Base-by-base conservation (phyloP, 805 yeast species). In the Candida anglica region DNA sequence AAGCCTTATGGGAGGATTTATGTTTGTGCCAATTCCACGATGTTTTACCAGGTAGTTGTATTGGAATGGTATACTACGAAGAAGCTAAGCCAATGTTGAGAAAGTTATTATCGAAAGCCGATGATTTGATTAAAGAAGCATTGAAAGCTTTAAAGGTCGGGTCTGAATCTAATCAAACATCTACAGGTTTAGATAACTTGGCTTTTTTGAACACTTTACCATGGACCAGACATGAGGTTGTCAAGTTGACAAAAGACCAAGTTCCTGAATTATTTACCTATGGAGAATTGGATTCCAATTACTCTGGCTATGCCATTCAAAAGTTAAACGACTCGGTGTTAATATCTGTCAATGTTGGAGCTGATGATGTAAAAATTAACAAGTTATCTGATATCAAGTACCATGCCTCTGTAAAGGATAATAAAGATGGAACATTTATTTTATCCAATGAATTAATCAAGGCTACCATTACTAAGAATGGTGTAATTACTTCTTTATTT, bases 1-100 rank as follows among this genome's bases (percentile, higher is more conserved):
- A 80, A 41, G 69, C 62, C 2, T 57, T 91, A 40, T 91, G 98
- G 98, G 91, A 87, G 55, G 79, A 86, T 56, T 77, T 91, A 15
- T 77, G 88, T 41, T 65, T 93, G 36, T 88, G 96, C 53, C 98
- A 91, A 56, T 91, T 91, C 66, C 98, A 91, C 58, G 98, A 91
- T 63, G 97, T 91, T n/a, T 69, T 93, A 33, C 98, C 98, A 2
- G 98, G 98, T 3, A 82, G 95, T 5, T 86, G 96, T 60, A 91
- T 91, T 49, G 96, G 87, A 42, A 77, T 86, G 79, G 96, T 93
- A 10, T 91, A 66, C 41, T 66, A 93, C 53, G 79, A 75, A 31
- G 88, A 87, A 47, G 97, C 91, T 7, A 75, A 79, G 52, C 89
- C 91, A 20, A 79, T 86, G 75, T 71, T 89, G 47, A 66, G 64